Evolutionary conservation across 345 rosid genomes (phyloP), one percentile per base, ranked within the genome.

Genomic region (Syzygium aromaticum): DNA sequence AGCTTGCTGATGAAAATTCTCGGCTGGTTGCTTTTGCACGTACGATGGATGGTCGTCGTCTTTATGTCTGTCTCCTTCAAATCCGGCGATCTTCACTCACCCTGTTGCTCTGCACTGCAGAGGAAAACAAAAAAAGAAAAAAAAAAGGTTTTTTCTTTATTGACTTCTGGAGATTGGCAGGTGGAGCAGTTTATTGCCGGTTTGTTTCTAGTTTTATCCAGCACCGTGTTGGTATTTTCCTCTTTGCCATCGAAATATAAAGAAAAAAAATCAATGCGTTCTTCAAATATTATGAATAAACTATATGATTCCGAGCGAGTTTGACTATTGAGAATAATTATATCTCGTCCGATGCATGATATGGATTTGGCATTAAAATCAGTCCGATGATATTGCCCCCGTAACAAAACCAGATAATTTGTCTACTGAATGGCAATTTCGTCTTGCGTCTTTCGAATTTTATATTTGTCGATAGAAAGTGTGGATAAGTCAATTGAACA

Each of bases 21-120:
- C 8, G 61, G 12, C 80, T 19, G 80, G 80, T 22, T 33, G 80
- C 80, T 61, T 61, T 5, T 19, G 11, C 80, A 33, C 80, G 10
- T 19, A 9, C 80, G 10, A 38, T 73, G 6, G 14, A 38, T 19
- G 11, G 61, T 19, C 27, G 59, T 90, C 88, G 84, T 86, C 9
- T 84, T 84, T 87, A 85, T 52, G 86, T 86, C 87, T 88, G 85
- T 89, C 88, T 57, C 93, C 94, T 89, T 54, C 86, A 89, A 91
- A 89, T 91, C 92, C 92, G 94, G 89, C 89, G 89, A 54, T 52
- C 89, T 90, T 91, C 86, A n/a, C 56, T 90, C 63, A 86, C 84
- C 27, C 49, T 38, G 80, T 73, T 22, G 80, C 80, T 9, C 27
- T 73, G 27, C 49, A 40, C 27, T 73, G 27, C 49, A 40, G 49